Percentiles rank a stretch among this genome's conserved stretches.
These are phyloP conservation scores for Elaeagnus macrophylla DNA, from an alignment of 306 rosid genomes.

Conservation along the genomic window DNA sequence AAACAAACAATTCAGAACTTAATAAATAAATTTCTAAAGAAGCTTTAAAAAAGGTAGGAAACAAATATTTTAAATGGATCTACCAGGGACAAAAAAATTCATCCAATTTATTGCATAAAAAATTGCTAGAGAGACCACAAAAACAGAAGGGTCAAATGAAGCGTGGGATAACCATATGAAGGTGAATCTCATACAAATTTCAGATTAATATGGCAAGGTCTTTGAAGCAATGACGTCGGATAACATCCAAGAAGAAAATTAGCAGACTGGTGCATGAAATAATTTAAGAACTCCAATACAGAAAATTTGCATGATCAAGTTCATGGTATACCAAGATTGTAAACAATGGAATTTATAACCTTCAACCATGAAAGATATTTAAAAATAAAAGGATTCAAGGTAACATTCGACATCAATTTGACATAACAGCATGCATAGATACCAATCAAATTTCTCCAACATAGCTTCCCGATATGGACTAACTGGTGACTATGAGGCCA, in stretches of 20 bases:
- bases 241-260: background rate
- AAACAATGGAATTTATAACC: background rate
- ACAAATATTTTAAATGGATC: background rate
- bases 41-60: background rate
- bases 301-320: background rate
- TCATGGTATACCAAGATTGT: background rate
- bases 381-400: background rate
- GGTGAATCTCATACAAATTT: background rate
- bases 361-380: background rate
- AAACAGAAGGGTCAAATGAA: no score
- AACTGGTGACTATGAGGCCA: background rate
- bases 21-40: background rate
- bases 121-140: no score
- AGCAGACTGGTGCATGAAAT: background rate
- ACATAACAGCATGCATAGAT: background rate
- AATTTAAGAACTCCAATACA: no score
- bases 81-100: no score
- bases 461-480: constrained; percentile 1
- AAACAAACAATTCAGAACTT: background rate
- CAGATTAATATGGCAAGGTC: no score
- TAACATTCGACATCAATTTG: background rate
- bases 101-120: no score
- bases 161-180: background rate
- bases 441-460: background rate
- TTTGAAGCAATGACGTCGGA: background rate